Base-by-base conservation (phyloP, 208 protist genomes). In the Trypanosoma grayi region DNA sequence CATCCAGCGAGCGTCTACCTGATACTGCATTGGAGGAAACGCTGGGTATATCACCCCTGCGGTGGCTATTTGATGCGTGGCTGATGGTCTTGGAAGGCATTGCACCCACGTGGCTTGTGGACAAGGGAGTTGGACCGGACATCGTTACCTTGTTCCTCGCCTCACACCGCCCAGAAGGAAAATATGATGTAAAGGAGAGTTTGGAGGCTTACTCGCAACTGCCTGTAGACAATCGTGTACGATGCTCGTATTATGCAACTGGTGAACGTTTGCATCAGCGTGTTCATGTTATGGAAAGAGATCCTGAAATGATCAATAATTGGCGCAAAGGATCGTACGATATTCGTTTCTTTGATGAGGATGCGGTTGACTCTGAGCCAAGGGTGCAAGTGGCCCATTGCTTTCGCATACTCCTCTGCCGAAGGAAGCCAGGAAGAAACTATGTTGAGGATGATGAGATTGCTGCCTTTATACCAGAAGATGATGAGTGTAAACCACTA, bases 271-370 rank as follows among this genome's bases (percentile, higher is more conserved):
- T 87, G 55, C 48, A 55, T 34, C 39, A 61, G 5, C 83, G 89
- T 20, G 59, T 95, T 44, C 46, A 70, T 2, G 73, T 95, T 28
- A 44, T 83, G 51, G 39, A 63, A 59, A 60, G 83, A 16, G 78
- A 72, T 46, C 40, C 70, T 9, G 67, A 64, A 9, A 44, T 81
- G 33, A 66, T 95, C 37, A 56, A 67, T 28, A 37, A 64, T 28
- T 95, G 82, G 85, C 76, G 80, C 3, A 68, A 85, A 20, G 89
- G 89, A 33, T 60, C 64, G 40, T 63, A 92, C 61, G 73, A 91
- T 47, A 27, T 91, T 16, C 30, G 37, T 20, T 84, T 81, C 60
- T 75, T 76, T 41, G 60, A 51, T 28, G 70, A 83, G 55, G 66
- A 77, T 44, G n/a, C 33, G 13, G 30, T 18, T 27, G 66, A 34